Evolutionary conservation across 257 asterid species (phyloP), one percentile per base, ranked within the genome.

Genomic region (Nicotiana otophora): DNA sequence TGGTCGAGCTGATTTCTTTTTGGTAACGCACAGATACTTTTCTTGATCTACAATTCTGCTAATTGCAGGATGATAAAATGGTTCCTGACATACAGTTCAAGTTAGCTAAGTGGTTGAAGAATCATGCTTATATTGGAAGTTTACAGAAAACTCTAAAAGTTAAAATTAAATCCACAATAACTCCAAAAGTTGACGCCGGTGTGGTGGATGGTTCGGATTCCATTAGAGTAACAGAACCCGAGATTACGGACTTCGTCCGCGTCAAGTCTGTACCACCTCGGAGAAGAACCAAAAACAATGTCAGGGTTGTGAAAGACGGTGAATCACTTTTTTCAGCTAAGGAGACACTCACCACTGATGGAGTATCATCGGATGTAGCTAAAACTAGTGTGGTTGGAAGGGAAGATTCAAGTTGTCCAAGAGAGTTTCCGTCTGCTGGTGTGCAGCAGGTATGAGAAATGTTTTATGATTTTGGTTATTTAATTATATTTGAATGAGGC

Each of bases 211-310:
- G 84, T 82, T 87, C 81, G 58, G 87, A 63, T 82, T 84, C 87
- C 88, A 86, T 78, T 84, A 77, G 90, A 67, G 86, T 84, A 51
- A 87, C 89, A 68, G 93, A 90, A 67, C 89, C 93, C 78, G 90
- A 86, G 86, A 84, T 81, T 68, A 76, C 91, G 55, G 91, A 82
- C 84, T 86, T 87, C 81, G 94, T 92, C 84, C 93, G 95, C 26
- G 91, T 96, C 55, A 94, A 96, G 84, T 88, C 92, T 26, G 89
- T 92, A 84, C 97, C 97, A 82, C 91, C 93, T 87, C 90, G 93
- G 46, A 89, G 96, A 88, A 90, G 97, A 91, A 90, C 95, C 77
- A 94, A 90, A 87, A 91, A 92, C 91, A 89, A 87, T 84, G 53
- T 84, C 23, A 84, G 87, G 86, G 84, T 85, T 85, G 84, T 88